Base-by-base conservation (phyloP, 192 early-diverging fungal genomes). In the Phycomyces blakesleeanus region DNA sequence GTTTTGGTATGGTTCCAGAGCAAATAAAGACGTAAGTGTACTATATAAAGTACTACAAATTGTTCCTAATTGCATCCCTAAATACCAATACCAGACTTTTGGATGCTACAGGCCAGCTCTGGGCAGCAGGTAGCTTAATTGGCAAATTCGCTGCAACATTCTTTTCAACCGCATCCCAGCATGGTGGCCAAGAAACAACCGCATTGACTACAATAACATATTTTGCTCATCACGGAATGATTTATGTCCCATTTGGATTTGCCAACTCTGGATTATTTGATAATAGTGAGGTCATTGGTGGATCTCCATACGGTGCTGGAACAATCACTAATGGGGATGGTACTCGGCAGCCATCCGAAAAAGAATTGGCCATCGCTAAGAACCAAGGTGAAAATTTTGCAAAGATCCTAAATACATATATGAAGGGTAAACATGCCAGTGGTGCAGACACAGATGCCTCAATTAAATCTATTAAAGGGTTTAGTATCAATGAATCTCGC, bases 171-270 rank as follows among this genome's bases (percentile, higher is more conserved):
- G 84, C 76, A 6, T 78, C 82, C 50, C 88, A 89, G 76, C 85
- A 88, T 69, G 91, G 91, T 55, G 92, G 92, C 20, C 89, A 91
- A 77, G 91, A 94, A 68, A 81, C 79, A 27, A 91, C 89, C 5
- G 82, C 84, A 27, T 63, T 87, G 6, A 83, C 81, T 26, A 74
- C 90, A 42, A 59, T 93, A 22, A 78, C 89, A 0, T 79, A 83
- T 70, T 77, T 91, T 39, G 83, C 80, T 7, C 90, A 93, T 76
- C 91, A 91, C 68, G 92, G 91, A 26, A 83, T 94, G 47, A 76
- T 83, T 54, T 94, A 79, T 64, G 87, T 92, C 42, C 92, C 92
- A 2, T 63, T 92, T 52, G 89, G 89, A 18, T 85, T 57, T 26
- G 62, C 72, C 53, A 69, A 60, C 50, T 3, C 18, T 15, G 47